Evolutionary conservation across 768 basidiomycete genomes (phyloP), one percentile per base, ranked within the genome.

Genomic region (Filobasidium floriforme): DNA sequence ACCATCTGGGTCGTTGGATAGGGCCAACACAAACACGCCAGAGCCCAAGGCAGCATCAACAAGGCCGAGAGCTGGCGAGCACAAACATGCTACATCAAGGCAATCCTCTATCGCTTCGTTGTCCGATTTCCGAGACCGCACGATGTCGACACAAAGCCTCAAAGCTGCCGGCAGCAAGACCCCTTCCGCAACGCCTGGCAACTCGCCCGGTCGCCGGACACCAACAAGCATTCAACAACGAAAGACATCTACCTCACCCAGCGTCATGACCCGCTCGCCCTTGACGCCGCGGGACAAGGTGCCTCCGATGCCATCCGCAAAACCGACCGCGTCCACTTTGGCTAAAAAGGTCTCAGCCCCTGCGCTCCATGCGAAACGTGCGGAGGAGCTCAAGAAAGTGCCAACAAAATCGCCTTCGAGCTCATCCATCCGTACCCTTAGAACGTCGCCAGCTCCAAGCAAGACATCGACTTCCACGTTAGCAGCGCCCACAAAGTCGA

Each of bases 171-270:
- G 5, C 46, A 22, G 14, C 5, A 15, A 49, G 12, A 49, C 46
- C 18, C 46, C 46, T 22, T 49, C 46, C 5, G 46, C 46, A 15
- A 49, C 18, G 5, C 46, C 46, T 6, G 22, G 22, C 22, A 49
- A 22, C 46, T 49, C 46, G 46, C 46, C 54, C 15, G 54, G 54
- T 15, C 54, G 54, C 26, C 54, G 29, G 22, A 57, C 54, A 19
- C 54, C 54, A 5, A 32, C 54, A 14, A 24, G 22, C 15, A 57
- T n/a, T 28, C 19, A 28, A 14, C 12, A 15, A 14, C 54, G 54
- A 7, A 57, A 24, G 5, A 28, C 15, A 5, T 28, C 54, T 22
- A 57, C 19, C 24, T 24, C 54, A 5, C 22, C 24, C 2, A 57
- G 12, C 24, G 54, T 22, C n/a, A 15, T 4, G 29, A 24, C 15